These are phyloP conservation scores for Cairneyella variabilis DNA, from an alignment of 495 filamentous ascomycete genomes.

Conservation along the genomic window DNA sequence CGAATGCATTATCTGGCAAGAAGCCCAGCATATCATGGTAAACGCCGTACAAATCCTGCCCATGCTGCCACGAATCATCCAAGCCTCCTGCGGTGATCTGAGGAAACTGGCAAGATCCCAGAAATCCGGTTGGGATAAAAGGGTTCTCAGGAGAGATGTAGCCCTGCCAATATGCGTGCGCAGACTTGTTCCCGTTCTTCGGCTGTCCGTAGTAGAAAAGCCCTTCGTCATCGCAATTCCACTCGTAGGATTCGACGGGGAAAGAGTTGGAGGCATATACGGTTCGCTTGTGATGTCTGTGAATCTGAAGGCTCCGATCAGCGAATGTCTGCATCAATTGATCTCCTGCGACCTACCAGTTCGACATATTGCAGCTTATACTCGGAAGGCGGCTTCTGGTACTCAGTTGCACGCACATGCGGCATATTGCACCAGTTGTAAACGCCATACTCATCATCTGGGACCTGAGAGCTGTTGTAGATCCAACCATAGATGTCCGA, in stretches of 20 bases:
- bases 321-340: neutral
- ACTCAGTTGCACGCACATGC: conserved; percentile 57
- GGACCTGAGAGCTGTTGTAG: conserved; percentile 53
- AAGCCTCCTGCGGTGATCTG: conserved; percentile 64
- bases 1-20: conserved; percentile 43
- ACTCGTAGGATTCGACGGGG: conserved; percentile 58
- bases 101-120: conserved; percentile 65
- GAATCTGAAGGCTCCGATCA: conserved; percentile 41
- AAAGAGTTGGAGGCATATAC: conserved; percentile 67
- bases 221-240: conserved; percentile 58
- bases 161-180: conserved; percentile 50
- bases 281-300: conserved; percentile 71
- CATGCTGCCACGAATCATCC: conserved; percentile 64
- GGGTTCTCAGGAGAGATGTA: conserved; percentile 54
- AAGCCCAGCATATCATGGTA: conserved; percentile 59
- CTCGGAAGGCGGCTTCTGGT: conserved; percentile 39
- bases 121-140: conserved; percentile 51
- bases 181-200: conserved; percentile 27
- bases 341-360: conserved; percentile 38
- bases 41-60: conserved; percentile 57
- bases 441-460: conserved; percentile 43
- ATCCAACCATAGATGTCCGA: conserved; percentile 59
- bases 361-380: conserved; percentile 65
- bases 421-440: conserved; percentile 81
- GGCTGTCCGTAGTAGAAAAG: conserved; percentile 60